phyloP scores from a whole-genome alignment of 305 asterid species.

The Solanum hybrid region DNA sequence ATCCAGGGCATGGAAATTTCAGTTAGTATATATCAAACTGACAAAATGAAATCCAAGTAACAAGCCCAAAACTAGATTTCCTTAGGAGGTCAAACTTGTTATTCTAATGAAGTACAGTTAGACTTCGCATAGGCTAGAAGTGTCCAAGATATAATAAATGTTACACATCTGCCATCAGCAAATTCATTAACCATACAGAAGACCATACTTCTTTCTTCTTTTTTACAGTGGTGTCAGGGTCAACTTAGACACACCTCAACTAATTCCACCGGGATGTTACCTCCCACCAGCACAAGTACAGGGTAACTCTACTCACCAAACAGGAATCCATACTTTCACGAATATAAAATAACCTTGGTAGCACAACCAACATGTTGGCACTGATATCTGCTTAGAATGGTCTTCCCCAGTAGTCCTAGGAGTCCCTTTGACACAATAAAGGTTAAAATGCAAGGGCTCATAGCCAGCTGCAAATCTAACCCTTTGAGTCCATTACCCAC shows the following conservation, averaged over 20 bases:
- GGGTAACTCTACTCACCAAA: neutral
- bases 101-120: neutral
- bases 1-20: neutral
- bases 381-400: neutral
- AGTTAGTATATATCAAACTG: neutral
- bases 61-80: neutral
- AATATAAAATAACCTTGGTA: neutral
- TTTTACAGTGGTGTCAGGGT: neutral
- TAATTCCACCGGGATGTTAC: neutral
- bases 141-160: neutral
- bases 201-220: neutral
- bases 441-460: neutral
- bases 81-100: neutral
- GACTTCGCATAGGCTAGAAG: neutral
- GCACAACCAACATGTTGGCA: neutral
- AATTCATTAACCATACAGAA: neutral
- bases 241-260: neutral
- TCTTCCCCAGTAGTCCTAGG: neutral
- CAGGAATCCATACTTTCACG: neutral
- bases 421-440: neutral
- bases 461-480: neutral
- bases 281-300: neutral
- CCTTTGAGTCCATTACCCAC: neutral
- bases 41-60: neutral
- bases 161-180: neutral